Conservation (phyloP, 75 land plant genomes). For the Isoetes taiwanensis region DNA sequence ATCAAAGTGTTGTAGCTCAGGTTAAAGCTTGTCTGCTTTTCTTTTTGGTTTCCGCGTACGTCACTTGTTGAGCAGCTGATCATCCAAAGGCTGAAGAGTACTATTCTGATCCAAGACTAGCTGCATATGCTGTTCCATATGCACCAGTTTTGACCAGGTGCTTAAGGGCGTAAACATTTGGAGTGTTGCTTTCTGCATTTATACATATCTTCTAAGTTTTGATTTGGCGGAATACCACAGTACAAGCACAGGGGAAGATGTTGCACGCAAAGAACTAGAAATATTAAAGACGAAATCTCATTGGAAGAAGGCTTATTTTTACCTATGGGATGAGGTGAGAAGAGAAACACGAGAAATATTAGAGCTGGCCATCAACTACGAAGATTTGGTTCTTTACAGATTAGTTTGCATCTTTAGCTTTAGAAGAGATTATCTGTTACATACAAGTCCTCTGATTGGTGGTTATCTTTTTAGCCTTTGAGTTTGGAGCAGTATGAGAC, state of each 20-base stretch:
- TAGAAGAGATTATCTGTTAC: not conserved
- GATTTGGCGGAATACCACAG: conserved; percentile 21
- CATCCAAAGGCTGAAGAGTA: conserved; percentile 95
- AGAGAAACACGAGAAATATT: not conserved
- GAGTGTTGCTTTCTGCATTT: not conserved
- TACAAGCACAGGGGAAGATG: conserved; percentile 46
- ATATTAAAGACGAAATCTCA: conserved; percentile 63
- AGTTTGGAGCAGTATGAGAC: conserved; percentile 70
- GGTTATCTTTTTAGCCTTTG: conserved; percentile 84
- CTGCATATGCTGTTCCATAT: conserved; percentile 96
- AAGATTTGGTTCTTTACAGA: not conserved
- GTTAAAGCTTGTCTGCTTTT: too few species aligned
- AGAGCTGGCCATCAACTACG: not conserved
- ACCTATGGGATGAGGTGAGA: conserved; percentile 98
- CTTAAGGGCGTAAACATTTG: not conserved
- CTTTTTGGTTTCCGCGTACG: too few species aligned
- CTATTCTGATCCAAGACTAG: conserved; percentile 76
- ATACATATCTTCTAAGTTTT: not conserved
- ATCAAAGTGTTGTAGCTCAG: too few species aligned
- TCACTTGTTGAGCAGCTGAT: conserved; percentile 37
- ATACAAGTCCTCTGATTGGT: not conserved
- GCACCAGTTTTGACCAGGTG: conserved; percentile 58
- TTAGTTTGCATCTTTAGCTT: not conserved
- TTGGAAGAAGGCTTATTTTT: conserved; percentile 93
- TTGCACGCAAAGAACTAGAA: conserved; percentile 55